Evolutionary conservation across 306 rosid genomes (phyloP), one percentile per base, ranked within the genome.

Genomic region (Cicer chorassanicum): DNA sequence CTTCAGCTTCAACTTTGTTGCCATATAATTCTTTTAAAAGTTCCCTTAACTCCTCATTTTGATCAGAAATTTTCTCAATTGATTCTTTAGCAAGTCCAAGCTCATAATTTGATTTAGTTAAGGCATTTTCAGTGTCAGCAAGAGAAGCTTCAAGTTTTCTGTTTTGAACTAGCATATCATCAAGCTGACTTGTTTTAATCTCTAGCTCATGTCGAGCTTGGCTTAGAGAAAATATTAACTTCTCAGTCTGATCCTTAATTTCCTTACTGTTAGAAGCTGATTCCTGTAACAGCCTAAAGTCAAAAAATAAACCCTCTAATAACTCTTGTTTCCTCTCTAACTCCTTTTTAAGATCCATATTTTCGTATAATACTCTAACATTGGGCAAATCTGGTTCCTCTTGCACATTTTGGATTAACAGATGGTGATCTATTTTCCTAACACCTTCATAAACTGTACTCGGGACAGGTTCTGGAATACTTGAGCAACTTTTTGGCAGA

Each of bases 211-310:
- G 84, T 18, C 80, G 93, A 67, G 79, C 84, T 79, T 87, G 89
- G 64, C 90, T 80, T 72, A 86, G 76, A 81, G 89, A 88, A 61
- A 69, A 68, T 48, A 80, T 83, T 74, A 90, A 74, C 82, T 80
- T 89, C 68, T 90, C 97, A 73, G 87, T 86, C 83, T 90, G 90
- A 40, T 94, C 96, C 83, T 88, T 87, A 73, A 87, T 68, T 65
- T 94, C 96, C 82, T 77, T 89, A 51, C 78, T 85, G 85, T 80
- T 89, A 73, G 98, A 84, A 75, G 98, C 78, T 46, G 93, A 87
- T 81, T 94, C 98, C 82, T 94, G 98, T 88, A 91, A 85, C 83
- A 88, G 78, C 53, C 90, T 88, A 60, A 94, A 88, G 84, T 94
- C 98, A 83, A 94, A 94, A 79, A 87, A 89, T 85, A 91, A 83